Evolutionary conservation across 345 rosid genomes (phyloP).

Genomic region (Salix caprea): DNA sequence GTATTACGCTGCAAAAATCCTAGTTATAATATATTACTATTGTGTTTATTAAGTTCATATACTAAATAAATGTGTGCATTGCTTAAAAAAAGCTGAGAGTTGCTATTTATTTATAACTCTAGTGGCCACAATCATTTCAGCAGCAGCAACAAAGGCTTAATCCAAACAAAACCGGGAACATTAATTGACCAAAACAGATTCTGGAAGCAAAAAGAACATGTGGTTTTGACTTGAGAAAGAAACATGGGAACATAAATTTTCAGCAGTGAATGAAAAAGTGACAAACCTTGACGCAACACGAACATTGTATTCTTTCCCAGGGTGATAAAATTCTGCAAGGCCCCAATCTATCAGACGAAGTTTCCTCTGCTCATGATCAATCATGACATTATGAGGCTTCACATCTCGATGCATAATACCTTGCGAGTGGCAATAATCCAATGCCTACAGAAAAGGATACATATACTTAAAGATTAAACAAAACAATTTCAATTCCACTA

Average conservation of each 20-base stretch:
- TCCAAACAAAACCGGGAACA: neutral
- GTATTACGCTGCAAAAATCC: neutral
- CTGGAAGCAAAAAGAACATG: neutral
- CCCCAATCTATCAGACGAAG: conserved; percentile 99
- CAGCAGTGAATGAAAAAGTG: neutral
- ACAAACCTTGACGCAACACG: conserved; percentile 93
- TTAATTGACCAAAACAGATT: neutral
- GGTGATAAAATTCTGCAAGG: conserved; percentile 95
- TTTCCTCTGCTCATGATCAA: conserved; percentile 92
- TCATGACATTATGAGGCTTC: conserved; percentile 98
- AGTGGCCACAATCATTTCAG: neutral
- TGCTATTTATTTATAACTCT: neutral
- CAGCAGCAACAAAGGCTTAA: neutral
- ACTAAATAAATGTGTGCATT: neutral
- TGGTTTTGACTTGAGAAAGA: neutral
- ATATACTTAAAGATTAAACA: neutral
- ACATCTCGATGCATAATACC: conserved; percentile 99
- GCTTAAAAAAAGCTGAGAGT: neutral
- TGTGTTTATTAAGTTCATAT: neutral
- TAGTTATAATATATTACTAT: neutral
- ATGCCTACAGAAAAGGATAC: conserved; percentile 50
- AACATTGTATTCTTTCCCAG: conserved; percentile 92
- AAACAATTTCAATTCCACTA: neutral
- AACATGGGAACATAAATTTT: neutral
- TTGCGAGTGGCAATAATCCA: conserved; percentile 96